A percentile compares a stretch with the other conserved stretches of the same genome.
phyloP scores from a whole-genome alignment of 495 filamentous ascomycete species.

The Trichocladium uniseriatum region DNA sequence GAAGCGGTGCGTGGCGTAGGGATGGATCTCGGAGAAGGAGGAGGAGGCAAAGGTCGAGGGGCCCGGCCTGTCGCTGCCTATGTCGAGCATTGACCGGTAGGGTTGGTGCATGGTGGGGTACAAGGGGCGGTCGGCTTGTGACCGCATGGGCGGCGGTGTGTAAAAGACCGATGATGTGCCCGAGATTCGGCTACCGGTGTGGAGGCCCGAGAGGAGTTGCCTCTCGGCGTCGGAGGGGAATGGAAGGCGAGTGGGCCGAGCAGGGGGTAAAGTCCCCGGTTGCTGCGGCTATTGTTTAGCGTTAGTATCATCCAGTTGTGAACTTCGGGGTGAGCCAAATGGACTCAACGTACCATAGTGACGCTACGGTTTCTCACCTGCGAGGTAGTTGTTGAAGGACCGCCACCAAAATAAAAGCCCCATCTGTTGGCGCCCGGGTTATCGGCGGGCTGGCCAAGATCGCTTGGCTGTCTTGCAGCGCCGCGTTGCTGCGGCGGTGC shows the following conservation, averaged over 20 bases:
- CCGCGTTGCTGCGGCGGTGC: constrained; percentile 43
- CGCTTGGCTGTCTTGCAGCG: constrained; percentile 25
- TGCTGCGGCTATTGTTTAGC: constrained; percentile 12
- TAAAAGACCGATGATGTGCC: constrained; percentile 33
- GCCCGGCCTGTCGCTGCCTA: constrained; percentile 10
- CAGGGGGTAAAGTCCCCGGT: constrained; percentile 9
- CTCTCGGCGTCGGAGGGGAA: constrained; percentile 18
- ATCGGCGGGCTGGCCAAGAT: neutral
- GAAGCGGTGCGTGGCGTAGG: constrained; percentile 21
- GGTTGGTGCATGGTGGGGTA: constrained; percentile 14
- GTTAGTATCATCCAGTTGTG: neutral
- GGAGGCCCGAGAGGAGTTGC: constrained; percentile 30
- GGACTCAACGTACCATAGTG: constrained; percentile 35
- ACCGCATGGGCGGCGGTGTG: constrained; percentile 19
- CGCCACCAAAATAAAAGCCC: constrained; percentile 19
- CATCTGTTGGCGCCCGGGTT: constrained; percentile 4
- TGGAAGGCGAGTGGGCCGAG: constrained; percentile 15
- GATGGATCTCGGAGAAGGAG: constrained; percentile 4
- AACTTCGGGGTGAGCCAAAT: neutral
- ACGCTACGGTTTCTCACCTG: constrained; percentile 35
- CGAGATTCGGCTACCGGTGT: no score
- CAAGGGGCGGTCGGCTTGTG: constrained; percentile 13
- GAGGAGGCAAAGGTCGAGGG: constrained; percentile 13
- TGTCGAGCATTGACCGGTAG: constrained; percentile 21
- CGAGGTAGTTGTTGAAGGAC: constrained; percentile 15